Evolutionary conservation across 345 rosid genomes (phyloP).

Genomic region (Aquilaria yunnanensis): DNA sequence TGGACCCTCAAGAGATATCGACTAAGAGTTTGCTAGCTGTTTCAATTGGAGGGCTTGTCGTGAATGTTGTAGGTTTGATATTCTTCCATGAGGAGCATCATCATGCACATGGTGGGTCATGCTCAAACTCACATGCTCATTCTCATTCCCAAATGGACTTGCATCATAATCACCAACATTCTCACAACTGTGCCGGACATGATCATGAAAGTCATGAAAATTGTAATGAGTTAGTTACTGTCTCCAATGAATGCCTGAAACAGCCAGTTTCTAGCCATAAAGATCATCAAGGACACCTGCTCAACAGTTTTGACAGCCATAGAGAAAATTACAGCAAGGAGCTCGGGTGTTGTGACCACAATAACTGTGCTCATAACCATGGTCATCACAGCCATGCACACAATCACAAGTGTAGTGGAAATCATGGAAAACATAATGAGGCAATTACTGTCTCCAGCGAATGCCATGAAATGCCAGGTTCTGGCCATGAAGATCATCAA

Average conservation of each 20-base stretch:
- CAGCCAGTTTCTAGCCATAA: slow-evolving; percentile 26
- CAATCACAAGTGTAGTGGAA: slow-evolving; percentile 1
- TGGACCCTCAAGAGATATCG: slow-evolving; percentile 96
- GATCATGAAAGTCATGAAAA: slow-evolving; percentile 29
- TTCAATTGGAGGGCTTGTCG: slow-evolving; percentile 87
- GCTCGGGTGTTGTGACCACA: slow-evolving; percentile 5
- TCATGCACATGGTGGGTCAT: slow-evolving; percentile 95
- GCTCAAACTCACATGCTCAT: slow-evolving; percentile 62
- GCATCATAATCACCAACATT: slow-evolving; percentile 30
- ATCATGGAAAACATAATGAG: slow-evolving; percentile 32
- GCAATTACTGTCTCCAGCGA: slow-evolving; percentile 29
- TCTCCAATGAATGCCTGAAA: slow-evolving; percentile 28
- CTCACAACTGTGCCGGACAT: slow-evolving; percentile 18
- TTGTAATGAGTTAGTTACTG: slow-evolving; percentile 29
- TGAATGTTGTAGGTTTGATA: slow-evolving; percentile 77
- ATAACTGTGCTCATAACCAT: slow-evolving; percentile 11
- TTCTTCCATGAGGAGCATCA: slow-evolving; percentile 99
- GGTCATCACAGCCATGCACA: slow-evolving; percentile 5
- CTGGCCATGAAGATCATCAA: slow-evolving; percentile 18
- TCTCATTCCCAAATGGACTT: slow-evolving; percentile 35
- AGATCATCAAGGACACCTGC: slow-evolving; percentile 6
- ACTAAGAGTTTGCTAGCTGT: slow-evolving; percentile 76
- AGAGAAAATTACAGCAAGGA: slow-evolving; percentile 1
- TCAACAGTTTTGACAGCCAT: background rate
- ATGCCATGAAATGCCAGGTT: slow-evolving; percentile 22